Conservation (phyloP, 2,329 filamentous ascomycete species). For the Zymoseptoria tritici region DNA sequence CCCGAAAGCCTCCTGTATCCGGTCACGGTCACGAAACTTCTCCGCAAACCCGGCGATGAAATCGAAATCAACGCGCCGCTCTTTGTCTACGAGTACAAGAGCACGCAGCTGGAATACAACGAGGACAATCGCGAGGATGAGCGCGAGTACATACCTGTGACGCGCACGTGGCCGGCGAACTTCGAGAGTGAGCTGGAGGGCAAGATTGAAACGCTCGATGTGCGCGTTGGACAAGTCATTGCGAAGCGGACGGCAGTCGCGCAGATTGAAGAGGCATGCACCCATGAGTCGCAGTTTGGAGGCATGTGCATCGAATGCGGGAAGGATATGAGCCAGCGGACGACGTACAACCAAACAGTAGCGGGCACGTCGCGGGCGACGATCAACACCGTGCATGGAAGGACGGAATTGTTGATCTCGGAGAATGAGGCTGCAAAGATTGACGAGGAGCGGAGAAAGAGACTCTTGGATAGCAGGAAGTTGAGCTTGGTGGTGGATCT, state of each 20-base stretch:
- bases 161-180: constrained; percentile 64
- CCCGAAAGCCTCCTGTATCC: constrained; percentile 68
- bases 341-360: constrained; percentile 70
- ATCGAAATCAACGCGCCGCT: constrained; percentile 71
- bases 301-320: constrained; percentile 89
- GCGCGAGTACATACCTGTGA: constrained; percentile 53
- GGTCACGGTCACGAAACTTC: constrained; percentile 80
- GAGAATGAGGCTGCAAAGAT: constrained; percentile 69
- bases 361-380: constrained; percentile 77
- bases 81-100: constrained; percentile 81
- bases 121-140: constrained; percentile 65
- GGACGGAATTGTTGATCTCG: constrained; percentile 79
- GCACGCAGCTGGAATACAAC: constrained; percentile 58
- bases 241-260: constrained; percentile 49
- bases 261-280: constrained; percentile 82
- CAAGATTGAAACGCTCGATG: constrained; percentile 66
- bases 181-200: constrained; percentile 84
- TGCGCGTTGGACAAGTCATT: constrained; percentile 59
- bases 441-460: constrained; percentile 78
- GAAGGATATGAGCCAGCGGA: constrained; percentile 83
- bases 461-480: constrained; percentile 72
- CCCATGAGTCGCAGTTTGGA: constrained; percentile 83
- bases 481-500: constrained; percentile 92
- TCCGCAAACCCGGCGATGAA: constrained; percentile 66
- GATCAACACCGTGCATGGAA: constrained; percentile 92